Evolutionary conservation across 73 alveolate genomes (phyloP), one percentile per base, ranked within the genome.

Genomic region (Paramecium sexaurelia): DNA sequence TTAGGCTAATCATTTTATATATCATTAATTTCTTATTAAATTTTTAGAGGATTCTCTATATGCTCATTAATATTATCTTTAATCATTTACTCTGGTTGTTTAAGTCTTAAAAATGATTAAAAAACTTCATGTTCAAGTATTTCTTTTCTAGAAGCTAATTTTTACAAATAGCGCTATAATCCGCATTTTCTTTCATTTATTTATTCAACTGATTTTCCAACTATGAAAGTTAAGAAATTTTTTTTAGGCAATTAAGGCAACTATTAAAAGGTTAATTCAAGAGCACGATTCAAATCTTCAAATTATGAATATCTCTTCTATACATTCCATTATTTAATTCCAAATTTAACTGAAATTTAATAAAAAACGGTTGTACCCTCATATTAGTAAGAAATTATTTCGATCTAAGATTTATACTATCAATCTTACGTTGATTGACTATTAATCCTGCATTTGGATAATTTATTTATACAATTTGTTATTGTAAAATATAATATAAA

Each of bases 271-370:
- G 45, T 55, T 39, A 47, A 35, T 66, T 61, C 67, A 36, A 87
- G 66, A 7, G 33, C 40, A 33, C 71, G 69, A 35, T 87, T 87
- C 57, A 87, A 78, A 2, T 87, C 93, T 43, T 87, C 93, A 22
- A 87, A 87, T 87, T 87, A n/a, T 67, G 84, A 66, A 87, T 87
- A 87, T 43, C 93, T 73, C 83, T 87, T 87, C 33, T 37, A 33
- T 37, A 87, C 43, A 26, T 37, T 37, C 93, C 93, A 87, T 87
- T 61, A 40, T 40, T 45, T 56, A 6, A 24, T 24, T 24, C 37
- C 43, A 26, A 26, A 15, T 32, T 24, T 26, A 11, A 61, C 83
- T 13, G 19, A 61, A 10, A 56, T 56, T 29, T 61, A 26, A 61
- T 61, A 61, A 61, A 61, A 61, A 26, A 61, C 26, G 20, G 83